These are phyloP conservation scores for Suillus occidentalis DNA, from an alignment of 768 basidiomycete species.

Conservation along the genomic window DNA sequence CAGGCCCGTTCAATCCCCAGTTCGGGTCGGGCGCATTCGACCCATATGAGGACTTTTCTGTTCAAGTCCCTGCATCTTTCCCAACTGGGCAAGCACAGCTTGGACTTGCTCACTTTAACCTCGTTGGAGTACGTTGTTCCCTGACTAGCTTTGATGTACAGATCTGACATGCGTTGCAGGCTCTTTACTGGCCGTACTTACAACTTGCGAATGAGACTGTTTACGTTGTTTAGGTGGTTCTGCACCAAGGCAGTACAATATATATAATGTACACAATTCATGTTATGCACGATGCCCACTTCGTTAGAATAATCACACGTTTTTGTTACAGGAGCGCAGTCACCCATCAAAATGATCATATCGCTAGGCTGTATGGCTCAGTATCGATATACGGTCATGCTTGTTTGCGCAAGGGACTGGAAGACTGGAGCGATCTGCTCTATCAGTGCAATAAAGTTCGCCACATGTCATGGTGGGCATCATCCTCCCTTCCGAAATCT, in stretches of 20 bases:
- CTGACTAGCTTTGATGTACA: neutral
- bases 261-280: neutral
- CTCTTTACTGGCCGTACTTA: neutral
- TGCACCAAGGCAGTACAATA: neutral
- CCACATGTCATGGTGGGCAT: neutral
- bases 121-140: slow-evolving; percentile 34
- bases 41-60: slow-evolving; percentile 41
- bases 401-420: neutral
- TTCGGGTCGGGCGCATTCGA: slow-evolving; percentile 23
- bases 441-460: neutral
- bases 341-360: neutral
- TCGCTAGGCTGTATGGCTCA: neutral
- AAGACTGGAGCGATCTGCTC: neutral
- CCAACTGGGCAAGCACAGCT: slow-evolving; percentile 32
- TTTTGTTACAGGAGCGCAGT: neutral
- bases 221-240: neutral
- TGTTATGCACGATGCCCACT: neutral
- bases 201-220: neutral
- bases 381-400: neutral
- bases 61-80: slow-evolving; percentile 33
- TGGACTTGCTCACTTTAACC: slow-evolving; percentile 31
- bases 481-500: neutral
- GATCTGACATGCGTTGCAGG: neutral
- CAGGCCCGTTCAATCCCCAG: slow-evolving; percentile 40
- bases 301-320: neutral